These are phyloP conservation scores for Singerocomus inundabilis DNA, from an alignment of 1,284 basidiomycete genomes.

Conservation along the genomic window DNA sequence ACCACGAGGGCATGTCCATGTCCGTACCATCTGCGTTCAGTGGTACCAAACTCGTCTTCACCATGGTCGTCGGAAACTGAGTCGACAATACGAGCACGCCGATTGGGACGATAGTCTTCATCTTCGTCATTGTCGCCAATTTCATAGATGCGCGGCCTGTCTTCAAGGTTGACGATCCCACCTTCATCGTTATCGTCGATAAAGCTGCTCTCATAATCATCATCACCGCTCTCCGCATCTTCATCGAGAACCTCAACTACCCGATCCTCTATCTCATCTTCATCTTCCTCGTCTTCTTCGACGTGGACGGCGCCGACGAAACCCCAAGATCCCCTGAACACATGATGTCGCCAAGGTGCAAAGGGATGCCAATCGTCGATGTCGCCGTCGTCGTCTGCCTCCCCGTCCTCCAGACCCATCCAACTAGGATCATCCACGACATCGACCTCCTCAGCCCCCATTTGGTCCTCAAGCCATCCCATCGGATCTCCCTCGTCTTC, in stretches of 20 bases:
- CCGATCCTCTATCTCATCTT: constrained; percentile 19
- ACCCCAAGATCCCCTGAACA: constrained; percentile 18
- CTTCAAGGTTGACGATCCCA: background rate
- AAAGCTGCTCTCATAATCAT: constrained; percentile 49
- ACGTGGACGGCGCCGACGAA: constrained; percentile 20
- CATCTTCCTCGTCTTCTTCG: constrained; percentile 31
- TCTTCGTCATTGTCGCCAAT: constrained; percentile 16
- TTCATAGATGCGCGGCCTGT: constrained; percentile 27
- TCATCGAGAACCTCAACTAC: constrained; percentile 22
- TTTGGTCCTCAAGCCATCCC: constrained; percentile 38
- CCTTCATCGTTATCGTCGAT: constrained; percentile 42
- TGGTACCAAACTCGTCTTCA: constrained; percentile 7
- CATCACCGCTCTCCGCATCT: constrained; percentile 30
- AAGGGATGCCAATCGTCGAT: constrained; percentile 22
- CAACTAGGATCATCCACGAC: constrained; percentile 35
- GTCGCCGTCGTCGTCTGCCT: constrained; percentile 30
- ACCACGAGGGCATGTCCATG: background rate
- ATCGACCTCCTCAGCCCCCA: constrained; percentile 32
- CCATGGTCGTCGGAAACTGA: constrained; percentile 18
- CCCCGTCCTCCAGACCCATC: constrained; percentile 40
- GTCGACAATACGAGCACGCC: constrained; percentile 4
- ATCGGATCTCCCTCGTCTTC: constrained; percentile 39
- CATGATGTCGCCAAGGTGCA: constrained; percentile 19
- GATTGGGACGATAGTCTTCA: background rate
- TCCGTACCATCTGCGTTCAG: background rate